Conservation (phyloP, 805 yeast genomes). For the Metschnikowia picachoensis region DNA sequence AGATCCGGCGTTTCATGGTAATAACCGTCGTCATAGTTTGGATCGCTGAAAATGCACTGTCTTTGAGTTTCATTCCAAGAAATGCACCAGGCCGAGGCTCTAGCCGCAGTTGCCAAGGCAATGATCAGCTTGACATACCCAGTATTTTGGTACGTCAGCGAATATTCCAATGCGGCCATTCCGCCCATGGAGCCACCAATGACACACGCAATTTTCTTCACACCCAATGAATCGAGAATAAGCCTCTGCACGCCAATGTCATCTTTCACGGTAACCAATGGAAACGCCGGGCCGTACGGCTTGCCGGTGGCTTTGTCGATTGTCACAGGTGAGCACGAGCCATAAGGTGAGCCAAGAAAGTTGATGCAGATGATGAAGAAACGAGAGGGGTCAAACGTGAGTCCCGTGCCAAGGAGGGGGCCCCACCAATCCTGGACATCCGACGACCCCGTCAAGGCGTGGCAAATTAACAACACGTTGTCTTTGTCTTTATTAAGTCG, state of each 20-base stretch:
- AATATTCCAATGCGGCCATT: conserved; percentile 89
- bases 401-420: conserved; percentile 77
- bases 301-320: conserved; percentile 71
- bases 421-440: conserved; percentile 99
- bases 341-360: conserved; percentile 95
- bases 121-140: conserved; percentile 68
- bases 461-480: conserved; percentile 88
- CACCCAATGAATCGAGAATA: conserved; percentile 75
- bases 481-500: conserved; percentile 61
- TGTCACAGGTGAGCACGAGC: conserved; percentile 88
- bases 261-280: conserved; percentile 89
- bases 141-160: conserved; percentile 54
- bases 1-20: conserved; percentile 51
- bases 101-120: conserved; percentile 89
- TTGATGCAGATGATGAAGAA: conserved; percentile 86
- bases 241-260: conserved; percentile 77
- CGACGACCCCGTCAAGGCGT: conserved; percentile 92
- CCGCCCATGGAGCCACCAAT: conserved; percentile 99
- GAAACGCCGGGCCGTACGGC: conserved; percentile 91
- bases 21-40: conserved; percentile 88
- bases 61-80: conserved; percentile 99
- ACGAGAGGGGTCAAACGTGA: conserved; percentile 87
- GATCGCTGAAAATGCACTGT: conserved; percentile 93
- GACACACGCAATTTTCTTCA: conserved; percentile 75
- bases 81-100: conserved; percentile 97